phyloP scores from a whole-genome alignment of 306 rosid species.

The Prinsepia uniflora region DNA sequence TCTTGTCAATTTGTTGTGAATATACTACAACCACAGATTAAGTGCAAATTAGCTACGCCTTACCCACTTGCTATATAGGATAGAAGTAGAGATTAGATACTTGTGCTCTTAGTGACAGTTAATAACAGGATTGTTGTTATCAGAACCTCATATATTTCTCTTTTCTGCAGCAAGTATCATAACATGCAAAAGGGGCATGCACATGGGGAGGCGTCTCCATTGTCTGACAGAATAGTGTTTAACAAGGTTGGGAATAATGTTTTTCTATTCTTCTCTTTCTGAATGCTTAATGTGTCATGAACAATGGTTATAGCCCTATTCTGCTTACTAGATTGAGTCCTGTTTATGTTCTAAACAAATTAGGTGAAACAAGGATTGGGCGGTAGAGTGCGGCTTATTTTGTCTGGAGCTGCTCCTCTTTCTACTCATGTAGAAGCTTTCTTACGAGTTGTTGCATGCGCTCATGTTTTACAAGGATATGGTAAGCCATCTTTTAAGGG shows the following conservation, averaged over 20 bases:
- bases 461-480: constrained; percentile 96
- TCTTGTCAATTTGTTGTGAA: constrained; percentile 3
- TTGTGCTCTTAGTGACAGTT: not conserved
- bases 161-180: constrained; percentile 56
- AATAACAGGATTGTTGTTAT: not conserved
- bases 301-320: constrained; percentile 3
- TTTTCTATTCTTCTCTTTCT: not conserved
- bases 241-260: constrained; percentile 52
- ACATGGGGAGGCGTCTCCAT: constrained; percentile 58
- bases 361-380: constrained; percentile 95
- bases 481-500: constrained; percentile 42
- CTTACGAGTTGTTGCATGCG: constrained; percentile 83
- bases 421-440: constrained; percentile 70
- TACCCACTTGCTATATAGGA: not conserved
- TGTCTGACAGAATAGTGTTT: constrained; percentile 76
- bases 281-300: not conserved
- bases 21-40: not conserved
- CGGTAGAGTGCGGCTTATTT: constrained; percentile 77
- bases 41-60: not conserved
- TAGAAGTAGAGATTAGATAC: not conserved
- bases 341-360: constrained; percentile 28
- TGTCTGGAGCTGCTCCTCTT: constrained; percentile 97
- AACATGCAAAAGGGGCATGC: constrained; percentile 64
- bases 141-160: constrained; percentile 8
- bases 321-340: constrained; percentile 26